Conservation (phyloP, 2,329 filamentous ascomycete species). For the Cercospora zeina region DNA sequence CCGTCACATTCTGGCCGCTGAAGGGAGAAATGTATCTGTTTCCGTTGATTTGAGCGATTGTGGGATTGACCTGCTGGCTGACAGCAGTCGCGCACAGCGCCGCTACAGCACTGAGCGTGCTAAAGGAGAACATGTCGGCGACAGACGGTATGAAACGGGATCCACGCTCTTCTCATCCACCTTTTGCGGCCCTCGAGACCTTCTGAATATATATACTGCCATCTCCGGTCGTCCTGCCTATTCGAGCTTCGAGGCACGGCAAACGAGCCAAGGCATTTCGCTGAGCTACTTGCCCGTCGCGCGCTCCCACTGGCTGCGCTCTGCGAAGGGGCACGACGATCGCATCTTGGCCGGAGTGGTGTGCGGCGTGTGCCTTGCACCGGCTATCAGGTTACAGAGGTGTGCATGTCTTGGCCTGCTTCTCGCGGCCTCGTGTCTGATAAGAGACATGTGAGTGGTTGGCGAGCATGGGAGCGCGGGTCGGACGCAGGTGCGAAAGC, state of each 20-base stretch:
- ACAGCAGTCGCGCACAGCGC: constrained; percentile 17
- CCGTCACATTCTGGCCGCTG: constrained; percentile 55
- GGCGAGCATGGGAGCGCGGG: neutral
- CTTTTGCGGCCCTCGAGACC: neutral
- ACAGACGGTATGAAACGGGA: neutral
- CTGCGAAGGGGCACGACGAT: constrained; percentile 9
- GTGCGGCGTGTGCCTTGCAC: constrained; percentile 12
- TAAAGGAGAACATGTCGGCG: constrained; percentile 11
- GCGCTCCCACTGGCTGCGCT: constrained; percentile 4
- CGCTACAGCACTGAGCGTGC: constrained; percentile 11
- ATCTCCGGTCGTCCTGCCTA: constrained; percentile 19
- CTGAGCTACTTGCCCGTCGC: constrained; percentile 3
- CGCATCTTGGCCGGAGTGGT: constrained; percentile 6
- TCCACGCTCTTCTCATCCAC: neutral
- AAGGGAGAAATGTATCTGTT: constrained; percentile 64
- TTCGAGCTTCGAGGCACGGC: constrained; percentile 11
- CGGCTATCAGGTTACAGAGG: neutral
- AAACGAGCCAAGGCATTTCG: neutral
- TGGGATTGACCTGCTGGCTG: constrained; percentile 25
- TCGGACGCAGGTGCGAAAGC: constrained; percentile 9
- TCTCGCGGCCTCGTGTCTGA: constrained; percentile 12
- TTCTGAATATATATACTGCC: constrained; percentile 16
- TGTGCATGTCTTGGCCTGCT: constrained; percentile 11
- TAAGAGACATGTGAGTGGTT: constrained; percentile 11
- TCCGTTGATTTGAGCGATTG: constrained; percentile 61